A percentile compares a stretch with the other conserved stretches of the same genome.
Evolutionary conservation across 169 alveolate genomes (phyloP).

Genomic region (Perkinsus olseni): DNA sequence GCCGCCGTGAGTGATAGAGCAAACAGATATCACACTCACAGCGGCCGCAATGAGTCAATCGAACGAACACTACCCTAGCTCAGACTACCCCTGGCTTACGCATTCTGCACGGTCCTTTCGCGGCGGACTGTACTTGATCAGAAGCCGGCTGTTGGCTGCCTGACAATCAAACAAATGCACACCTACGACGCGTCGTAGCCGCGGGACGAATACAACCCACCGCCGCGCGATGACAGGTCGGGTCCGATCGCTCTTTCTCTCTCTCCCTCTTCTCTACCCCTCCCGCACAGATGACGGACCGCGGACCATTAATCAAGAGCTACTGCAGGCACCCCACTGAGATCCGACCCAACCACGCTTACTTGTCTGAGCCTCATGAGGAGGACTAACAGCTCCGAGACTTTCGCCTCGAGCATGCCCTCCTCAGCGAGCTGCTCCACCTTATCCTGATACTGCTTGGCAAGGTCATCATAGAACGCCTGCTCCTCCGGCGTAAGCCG

Average conservation of each 20-base stretch:
- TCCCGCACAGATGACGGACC: too few species aligned
- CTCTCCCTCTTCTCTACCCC: too few species aligned
- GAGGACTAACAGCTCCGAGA: neutral
- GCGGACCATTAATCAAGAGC: neutral
- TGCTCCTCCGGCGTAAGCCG: constrained; percentile 58
- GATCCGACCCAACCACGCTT: neutral
- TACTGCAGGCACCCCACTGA: too few species aligned
- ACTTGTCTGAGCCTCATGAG: neutral
- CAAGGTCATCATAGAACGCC: constrained; percentile 65
- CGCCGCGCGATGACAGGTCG: neutral
- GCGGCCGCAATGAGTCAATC: neutral
- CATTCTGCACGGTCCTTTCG: neutral
- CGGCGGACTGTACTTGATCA: neutral
- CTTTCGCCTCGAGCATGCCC: neutral
- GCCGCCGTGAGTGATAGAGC: too few species aligned
- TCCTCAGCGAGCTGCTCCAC: neutral
- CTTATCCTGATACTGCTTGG: constrained; percentile 41
- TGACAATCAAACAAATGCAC: neutral
- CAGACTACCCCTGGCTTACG: neutral
- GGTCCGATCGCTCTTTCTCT: neutral
- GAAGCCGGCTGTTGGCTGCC: neutral
- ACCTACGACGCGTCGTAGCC: neutral
- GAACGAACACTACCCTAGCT: neutral
- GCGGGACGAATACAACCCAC: neutral
- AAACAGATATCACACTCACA: neutral